Evolutionary conservation across 2,329 filamentous ascomycete species (phyloP).

Genomic region (Fusarium sp.): DNA sequence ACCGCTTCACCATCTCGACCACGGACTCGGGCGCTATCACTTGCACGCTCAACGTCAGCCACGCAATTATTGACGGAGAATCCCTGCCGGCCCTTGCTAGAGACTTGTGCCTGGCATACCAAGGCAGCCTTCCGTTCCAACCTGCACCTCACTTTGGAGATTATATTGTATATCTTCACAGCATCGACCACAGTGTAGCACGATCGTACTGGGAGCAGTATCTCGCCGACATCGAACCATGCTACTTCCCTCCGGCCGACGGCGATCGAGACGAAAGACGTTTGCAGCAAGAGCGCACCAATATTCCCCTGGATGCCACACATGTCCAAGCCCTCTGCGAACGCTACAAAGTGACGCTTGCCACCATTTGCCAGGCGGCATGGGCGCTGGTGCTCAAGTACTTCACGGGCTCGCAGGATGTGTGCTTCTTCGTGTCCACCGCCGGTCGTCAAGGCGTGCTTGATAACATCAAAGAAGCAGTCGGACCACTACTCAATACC

Average conservation of each 20-base stretch:
- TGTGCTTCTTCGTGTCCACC: constrained; percentile 18
- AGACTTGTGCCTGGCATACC: constrained; percentile 19
- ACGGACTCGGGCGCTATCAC: constrained; percentile 15
- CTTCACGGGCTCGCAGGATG: constrained; percentile 13
- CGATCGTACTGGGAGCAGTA: constrained; percentile 18
- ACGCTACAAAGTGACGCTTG: constrained; percentile 18
- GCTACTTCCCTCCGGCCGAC: constrained; percentile 16
- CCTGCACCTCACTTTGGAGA: constrained; percentile 19
- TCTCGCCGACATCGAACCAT: constrained; percentile 17
- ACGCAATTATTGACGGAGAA: constrained; percentile 18
- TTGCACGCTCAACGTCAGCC: constrained; percentile 17
- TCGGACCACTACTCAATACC: constrained; percentile 20
- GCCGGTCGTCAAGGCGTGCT: constrained; percentile 17
- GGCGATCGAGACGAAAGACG: constrained; percentile 13
- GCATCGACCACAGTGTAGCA: constrained; percentile 16
- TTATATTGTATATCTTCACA: constrained; percentile 19
- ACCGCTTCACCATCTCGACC: constrained; percentile 16
- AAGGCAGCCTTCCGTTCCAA: constrained; percentile 16
- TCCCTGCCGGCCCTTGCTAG: constrained; percentile 15
- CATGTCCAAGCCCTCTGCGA: constrained; percentile 13
- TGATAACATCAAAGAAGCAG: constrained; percentile 20
- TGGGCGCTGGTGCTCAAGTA: constrained; percentile 17
- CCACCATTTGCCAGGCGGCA: constrained; percentile 19
- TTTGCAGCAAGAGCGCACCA: constrained; percentile 17
- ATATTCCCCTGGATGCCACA: constrained; percentile 16